These are phyloP conservation scores for Fusarium caatingaense DNA, from an alignment of 2,329 filamentous ascomycete genomes.

Conservation along the genomic window DNA sequence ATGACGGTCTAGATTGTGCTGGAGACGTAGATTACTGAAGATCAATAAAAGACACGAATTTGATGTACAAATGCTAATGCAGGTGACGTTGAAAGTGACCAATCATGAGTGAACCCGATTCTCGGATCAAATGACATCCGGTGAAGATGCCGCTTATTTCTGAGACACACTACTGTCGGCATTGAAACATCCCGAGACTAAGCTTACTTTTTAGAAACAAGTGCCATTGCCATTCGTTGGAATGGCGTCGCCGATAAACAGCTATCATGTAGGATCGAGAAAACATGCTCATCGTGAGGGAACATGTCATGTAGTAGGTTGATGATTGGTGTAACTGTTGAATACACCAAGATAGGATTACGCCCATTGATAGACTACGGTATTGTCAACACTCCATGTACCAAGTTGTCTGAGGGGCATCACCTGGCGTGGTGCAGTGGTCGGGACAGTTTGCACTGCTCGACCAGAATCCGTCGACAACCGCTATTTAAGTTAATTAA, in stretches of 20 bases:
- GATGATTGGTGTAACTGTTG: no score
- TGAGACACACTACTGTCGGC: slow-evolving; percentile 2
- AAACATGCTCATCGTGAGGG: neutral
- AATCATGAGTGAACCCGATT: neutral
- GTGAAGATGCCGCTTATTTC: neutral
- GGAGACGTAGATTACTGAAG: neutral
- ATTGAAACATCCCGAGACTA: neutral
- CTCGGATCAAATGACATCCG: neutral
- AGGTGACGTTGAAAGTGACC: no score
- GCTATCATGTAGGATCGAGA: neutral
- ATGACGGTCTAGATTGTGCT: neutral
- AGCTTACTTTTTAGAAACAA: neutral
- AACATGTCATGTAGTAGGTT: no score
- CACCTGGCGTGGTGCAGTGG: no score
- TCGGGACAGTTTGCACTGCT: no score
- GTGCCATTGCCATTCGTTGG: neutral
- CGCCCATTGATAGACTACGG: no score
- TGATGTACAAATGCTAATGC: neutral
- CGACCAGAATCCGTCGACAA: accelerated
- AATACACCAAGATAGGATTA: no score
- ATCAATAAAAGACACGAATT: neutral
- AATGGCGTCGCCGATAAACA: neutral
- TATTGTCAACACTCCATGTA: no score
- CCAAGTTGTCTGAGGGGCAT: no score
- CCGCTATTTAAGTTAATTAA: no score